A percentile compares a stretch with the other conserved stretches of the same genome.
phyloP scores from a whole-genome alignment of 257 asterid species.

The Datura wrightii region DNA sequence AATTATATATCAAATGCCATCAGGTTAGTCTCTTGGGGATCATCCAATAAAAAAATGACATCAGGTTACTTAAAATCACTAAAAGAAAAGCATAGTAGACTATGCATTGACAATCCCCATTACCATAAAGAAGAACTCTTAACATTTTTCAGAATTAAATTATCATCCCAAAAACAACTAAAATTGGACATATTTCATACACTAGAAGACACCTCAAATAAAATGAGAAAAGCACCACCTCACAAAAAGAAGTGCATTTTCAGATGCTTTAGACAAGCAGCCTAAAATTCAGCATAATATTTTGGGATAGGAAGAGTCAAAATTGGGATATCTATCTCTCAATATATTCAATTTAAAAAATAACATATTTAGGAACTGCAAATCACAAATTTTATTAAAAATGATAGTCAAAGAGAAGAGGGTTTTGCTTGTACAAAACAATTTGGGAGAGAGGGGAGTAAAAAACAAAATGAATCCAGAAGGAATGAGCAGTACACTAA shows the following conservation, averaged over 20 bases:
- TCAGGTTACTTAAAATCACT: background rate
- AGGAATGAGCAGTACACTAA: background rate
- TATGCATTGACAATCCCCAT: background rate
- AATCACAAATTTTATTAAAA: background rate
- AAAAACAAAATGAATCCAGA: background rate
- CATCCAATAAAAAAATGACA: background rate
- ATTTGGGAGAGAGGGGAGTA: background rate
- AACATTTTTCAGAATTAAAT: slow-evolving; percentile 9
- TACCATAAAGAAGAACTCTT: background rate
- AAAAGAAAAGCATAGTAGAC: background rate
- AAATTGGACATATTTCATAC: background rate
- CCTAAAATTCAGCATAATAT: background rate
- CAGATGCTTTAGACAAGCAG: background rate
- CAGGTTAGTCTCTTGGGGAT: background rate
- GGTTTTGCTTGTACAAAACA: background rate
- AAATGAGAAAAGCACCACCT: background rate
- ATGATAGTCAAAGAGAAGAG: background rate
- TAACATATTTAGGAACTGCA: background rate
- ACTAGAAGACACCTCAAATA: background rate
- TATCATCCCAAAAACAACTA: background rate
- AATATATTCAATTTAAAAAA: background rate
- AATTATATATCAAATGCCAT: background rate
- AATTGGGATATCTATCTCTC: background rate
- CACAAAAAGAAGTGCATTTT: background rate
- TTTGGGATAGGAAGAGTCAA: background rate